Conservation (phyloP, 805 yeast species). For the Komagataella kurtzmanii region DNA sequence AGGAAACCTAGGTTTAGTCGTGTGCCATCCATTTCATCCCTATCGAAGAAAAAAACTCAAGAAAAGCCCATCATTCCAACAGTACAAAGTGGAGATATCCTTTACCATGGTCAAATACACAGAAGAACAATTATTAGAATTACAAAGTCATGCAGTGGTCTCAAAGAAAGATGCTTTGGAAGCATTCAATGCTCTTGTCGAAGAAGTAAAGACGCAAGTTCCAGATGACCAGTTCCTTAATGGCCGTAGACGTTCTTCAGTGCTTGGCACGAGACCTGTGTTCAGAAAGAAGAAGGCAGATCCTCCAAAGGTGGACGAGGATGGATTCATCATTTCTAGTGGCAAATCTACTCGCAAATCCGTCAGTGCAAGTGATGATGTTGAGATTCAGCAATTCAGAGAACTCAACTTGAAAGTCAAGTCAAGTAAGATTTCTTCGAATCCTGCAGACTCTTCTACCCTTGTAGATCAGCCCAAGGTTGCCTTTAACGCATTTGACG, state of each 20-base stretch:
- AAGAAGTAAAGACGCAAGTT: conserved; percentile 35
- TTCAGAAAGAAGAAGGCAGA: conserved; percentile 42
- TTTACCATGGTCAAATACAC: conserved; percentile 41
- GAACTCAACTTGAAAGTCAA: conserved; percentile 39
- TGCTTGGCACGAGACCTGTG: conserved; percentile 16
- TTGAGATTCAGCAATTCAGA: conserved; percentile 30
- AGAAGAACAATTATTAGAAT: conserved; percentile 51
- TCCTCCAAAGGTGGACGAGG: conserved; percentile 47
- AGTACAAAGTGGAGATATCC: not conserved
- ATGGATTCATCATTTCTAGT: conserved; percentile 55
- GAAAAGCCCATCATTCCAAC: not conserved
- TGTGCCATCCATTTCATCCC: not conserved
- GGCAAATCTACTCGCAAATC: conserved; percentile 25
- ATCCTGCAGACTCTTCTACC: conserved; percentile 58
- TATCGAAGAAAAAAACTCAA: not conserved
- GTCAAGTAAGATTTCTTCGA: conserved; percentile 63
- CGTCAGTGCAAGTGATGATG: conserved; percentile 34
- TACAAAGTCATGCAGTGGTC: conserved; percentile 40
- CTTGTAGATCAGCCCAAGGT: conserved; percentile 53
- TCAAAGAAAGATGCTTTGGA: conserved; percentile 53
- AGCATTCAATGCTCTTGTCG: conserved; percentile 53
- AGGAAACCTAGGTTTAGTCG: not conserved
- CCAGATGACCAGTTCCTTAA: conserved; percentile 7
- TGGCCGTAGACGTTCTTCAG: conserved; percentile 11
- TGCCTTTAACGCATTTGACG: conserved; percentile 72